Evolutionary conservation across 2,329 filamentous ascomycete species (phyloP), one percentile per base, ranked within the genome.

Genomic region (Aureobasidium sp.): DNA sequence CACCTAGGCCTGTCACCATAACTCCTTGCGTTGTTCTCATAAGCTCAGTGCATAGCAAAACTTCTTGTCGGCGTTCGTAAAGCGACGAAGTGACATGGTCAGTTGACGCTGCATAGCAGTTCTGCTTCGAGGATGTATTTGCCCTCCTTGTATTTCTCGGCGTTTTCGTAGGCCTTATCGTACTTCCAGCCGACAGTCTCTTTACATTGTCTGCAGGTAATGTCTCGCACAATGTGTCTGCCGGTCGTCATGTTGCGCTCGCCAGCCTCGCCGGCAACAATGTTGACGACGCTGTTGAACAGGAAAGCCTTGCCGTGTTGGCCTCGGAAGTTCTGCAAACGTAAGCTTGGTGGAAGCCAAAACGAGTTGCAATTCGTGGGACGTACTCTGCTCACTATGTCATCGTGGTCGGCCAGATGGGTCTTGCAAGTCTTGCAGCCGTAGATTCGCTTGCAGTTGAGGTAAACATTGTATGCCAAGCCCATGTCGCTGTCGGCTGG

Each of bases 191-290:
- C 94, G 59, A 99, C 94, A 33, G 88, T 89, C 74, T 92, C 89
- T 72, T 88, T 89, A 82, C 94, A 99, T 75, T 96, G 90, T 63
- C 88, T 84, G 79, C 94, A 99, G 63, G 81, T 81, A 70, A 99
- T 97, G 74, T 99, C 94, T 63, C 94, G 87, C 52, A 99, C 94
- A 62, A 97, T 82, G 76, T 99, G 94, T 60, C 90, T 85, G 59
- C 94, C 94, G 0, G 94, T 99, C 15, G 94, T 99, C 94, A 99
- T 99, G 78, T 89, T 96, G 67, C 94, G 90, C 78, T 99, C 94
- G 72, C 84, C 87, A n/a, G 93, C 84, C 64, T 96, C 89, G 68
- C 88, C 87, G 49, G 86, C 81, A 66, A 86, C 88, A 73, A 96
- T 83, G 77, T 99, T 99, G 75, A 99, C 94, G 61, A 99, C 94